Evolutionary conservation across 805 yeast species (phyloP), one percentile per base, ranked within the genome.

Genomic region (Ogataea ganodermae): DNA sequence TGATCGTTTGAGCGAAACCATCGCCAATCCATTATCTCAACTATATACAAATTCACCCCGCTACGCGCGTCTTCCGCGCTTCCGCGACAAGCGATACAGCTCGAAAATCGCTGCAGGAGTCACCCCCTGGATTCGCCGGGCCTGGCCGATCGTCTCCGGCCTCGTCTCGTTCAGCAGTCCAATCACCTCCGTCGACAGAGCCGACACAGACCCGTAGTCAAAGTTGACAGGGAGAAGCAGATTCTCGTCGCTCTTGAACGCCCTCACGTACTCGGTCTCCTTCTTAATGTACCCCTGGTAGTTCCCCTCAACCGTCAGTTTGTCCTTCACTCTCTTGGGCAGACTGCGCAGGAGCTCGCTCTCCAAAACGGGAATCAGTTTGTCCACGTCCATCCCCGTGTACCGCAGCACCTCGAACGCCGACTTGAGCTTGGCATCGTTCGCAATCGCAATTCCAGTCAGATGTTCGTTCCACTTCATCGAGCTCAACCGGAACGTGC

Each of bases 131-230:
- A 92, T 86, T 56, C 98, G 75, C 62, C 96, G 77, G 0, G 98
- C 98, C 63, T 94, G 98, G 0, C 98, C 98, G 37, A 94, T 80
- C 0, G 97, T 94, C 45, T 80, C 80, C 0, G 99, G 99, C 51
- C 87, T 84, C 13, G 89, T 81, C 9, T 76, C 74, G 58, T 89
- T 87, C 45, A 94, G 71, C 9, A 86, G 68, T 14, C 71, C 73
- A 47, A 86, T 79, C 23, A 83, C 91, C 61, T 92, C 97, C 21
- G 79, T 74, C 1, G 96, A 86, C n/a, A 92, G 67, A 0, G 88
- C 79, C 14, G 79, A 74, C 42, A 84, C 56, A 12, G 71, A 60
- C 10, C 75, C 58, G 62, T 91, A 92, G 53, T 83, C 84, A 56
- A 77, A 80, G 48, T 81, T 75, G 2, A 58, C 39, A 0, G 99